A percentile compares a stretch with the other conserved stretches of the same genome.
These are phyloP conservation scores for Agaricus subrufescens DNA, from an alignment of 768 basidiomycete genomes.

Conservation along the genomic window DNA sequence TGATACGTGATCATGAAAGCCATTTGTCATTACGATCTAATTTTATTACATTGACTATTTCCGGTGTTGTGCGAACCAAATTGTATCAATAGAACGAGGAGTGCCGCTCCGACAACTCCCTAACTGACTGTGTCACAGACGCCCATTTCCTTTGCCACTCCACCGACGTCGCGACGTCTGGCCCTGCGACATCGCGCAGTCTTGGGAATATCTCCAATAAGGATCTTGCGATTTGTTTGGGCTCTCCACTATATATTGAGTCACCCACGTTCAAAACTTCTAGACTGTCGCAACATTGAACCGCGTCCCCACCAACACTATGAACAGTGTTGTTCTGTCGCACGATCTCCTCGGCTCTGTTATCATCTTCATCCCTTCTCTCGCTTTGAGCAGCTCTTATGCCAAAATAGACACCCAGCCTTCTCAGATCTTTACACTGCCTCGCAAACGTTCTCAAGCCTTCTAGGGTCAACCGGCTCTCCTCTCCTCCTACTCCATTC, in stretches of 20 bases:
- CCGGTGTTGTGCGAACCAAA: neutral
- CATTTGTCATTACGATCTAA: neutral
- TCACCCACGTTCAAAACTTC: constrained; percentile 1
- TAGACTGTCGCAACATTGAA: neutral
- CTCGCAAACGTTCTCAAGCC: constrained; percentile 1
- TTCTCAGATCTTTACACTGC: neutral
- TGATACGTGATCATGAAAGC: constrained; percentile 20
- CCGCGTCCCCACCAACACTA: neutral
- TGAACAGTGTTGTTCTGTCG: neutral
- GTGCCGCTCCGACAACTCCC: neutral
- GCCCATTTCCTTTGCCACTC: constrained; percentile 4
- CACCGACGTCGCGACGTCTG: neutral
- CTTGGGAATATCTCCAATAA: constrained; percentile 3
- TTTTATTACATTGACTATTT: neutral
- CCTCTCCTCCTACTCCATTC: neutral
- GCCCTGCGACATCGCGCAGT: neutral
- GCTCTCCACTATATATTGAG: neutral
- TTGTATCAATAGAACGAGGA: neutral
- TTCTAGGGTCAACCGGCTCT: neutral
- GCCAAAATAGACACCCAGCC: neutral
- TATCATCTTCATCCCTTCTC: neutral
- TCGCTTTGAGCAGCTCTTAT: neutral
- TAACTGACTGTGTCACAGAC: neutral
- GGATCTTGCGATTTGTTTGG: neutral
- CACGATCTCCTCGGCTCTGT: neutral